phyloP scores from a whole-genome alignment of 768 basidiomycete species.

The Amanita pallidorosea region DNA sequence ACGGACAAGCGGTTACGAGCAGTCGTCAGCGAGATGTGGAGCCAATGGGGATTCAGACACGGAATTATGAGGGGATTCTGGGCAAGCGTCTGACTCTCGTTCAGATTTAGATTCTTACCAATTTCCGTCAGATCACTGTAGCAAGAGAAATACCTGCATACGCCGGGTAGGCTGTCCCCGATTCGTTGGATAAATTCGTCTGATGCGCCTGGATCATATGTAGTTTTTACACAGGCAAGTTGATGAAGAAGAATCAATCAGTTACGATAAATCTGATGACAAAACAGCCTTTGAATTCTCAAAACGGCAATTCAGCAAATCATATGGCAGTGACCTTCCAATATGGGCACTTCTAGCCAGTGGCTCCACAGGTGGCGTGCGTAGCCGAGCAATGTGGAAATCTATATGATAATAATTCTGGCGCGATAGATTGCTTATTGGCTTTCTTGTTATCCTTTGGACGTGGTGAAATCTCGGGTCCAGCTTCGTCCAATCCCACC shows the following conservation, averaged over 20 bases:
- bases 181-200: not conserved
- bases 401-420: conserved; percentile 5
- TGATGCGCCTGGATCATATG: not conserved
- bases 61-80: conserved; percentile 98
- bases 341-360: conserved; percentile 81
- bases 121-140: conserved; percentile 59
- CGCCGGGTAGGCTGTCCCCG: conserved; percentile 51
- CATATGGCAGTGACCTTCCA: conserved; percentile 59
- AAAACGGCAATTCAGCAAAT: conserved; percentile 61
- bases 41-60: conserved; percentile 70
- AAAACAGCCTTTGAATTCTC: conserved; percentile 75
- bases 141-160: conserved; percentile 94
- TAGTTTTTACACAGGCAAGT: conserved; percentile 60
- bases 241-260: not conserved
- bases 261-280: conserved; percentile 7
- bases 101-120: not conserved
- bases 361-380: conserved; percentile 73
- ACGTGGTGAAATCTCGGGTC: conserved; percentile 86
- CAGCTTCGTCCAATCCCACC: conserved; percentile 75
- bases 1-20: conserved; percentile 68
- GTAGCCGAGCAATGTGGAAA: conserved; percentile 15
- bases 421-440: conserved; percentile 69
- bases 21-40: conserved; percentile 78
- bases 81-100: conserved; percentile 25
- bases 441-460: conserved; percentile 88